Evolutionary conservation across 73 alveolate genomes (phyloP), one percentile per base, ranked within the genome.

Genomic region (Paramecium octaurelia): DNA sequence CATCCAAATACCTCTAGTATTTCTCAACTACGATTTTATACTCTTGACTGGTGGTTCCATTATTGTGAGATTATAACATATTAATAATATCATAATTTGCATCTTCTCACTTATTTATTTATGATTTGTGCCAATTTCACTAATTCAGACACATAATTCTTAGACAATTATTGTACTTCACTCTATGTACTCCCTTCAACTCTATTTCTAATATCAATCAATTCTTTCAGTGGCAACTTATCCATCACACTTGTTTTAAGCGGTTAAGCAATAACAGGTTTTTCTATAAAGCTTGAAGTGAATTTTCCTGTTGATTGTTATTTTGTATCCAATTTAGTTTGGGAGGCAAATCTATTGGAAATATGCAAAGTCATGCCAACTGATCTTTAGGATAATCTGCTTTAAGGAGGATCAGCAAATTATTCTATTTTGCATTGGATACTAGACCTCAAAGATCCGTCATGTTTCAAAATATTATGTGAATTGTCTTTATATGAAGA

Each of bases 111-210:
- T 48, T 80, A 23, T 80, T 46, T 80, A 24, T 34, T 80, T 46
- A 80, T 46, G 14, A 80, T 43, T 80, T 80, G 57, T 80, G 91
- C 91, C 91, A 80, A 80, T 80, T 80, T 80, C 35, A 46, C 75
- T 8, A 80, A 48, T 80, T 80, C 91, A 80, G 91, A 40, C 43
- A 80, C 91, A 80, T 80, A 80, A 46, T 80, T 80, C 46, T 31
- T 48, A 11, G 91, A 80, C 43, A 80, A 73, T 20, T 43, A 23
- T 46, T 80, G n/a, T 20, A 80, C 57, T 44, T 80, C 91, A 24
- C 34, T 42, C 8, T 43, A 24, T 6, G 70, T 44, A 35, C 91
- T 80, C 18, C 75, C 70, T 80, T 80, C 91, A 20, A 80, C 57
- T 46, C 44, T 80, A 24, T 21, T 80, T 24, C 91, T 40, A 24